Conservation (phyloP, 805 yeast species). For the Metschnikowia baotianmanensis region DNA sequence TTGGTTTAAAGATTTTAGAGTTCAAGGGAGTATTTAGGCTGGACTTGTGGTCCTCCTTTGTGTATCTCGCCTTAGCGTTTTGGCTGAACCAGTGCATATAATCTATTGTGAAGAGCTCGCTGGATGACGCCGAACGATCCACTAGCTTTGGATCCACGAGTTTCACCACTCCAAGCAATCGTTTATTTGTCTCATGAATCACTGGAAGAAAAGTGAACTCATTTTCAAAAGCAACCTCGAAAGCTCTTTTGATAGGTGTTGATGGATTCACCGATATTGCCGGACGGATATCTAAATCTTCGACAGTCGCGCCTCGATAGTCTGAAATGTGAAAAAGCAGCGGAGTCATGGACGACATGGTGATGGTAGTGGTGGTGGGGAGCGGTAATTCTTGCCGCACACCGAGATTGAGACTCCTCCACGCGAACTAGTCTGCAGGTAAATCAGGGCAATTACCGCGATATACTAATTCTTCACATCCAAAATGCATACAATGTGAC, state of each 20-base stretch:
- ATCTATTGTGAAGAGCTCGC: slow-evolving; percentile 27
- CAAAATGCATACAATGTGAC: not conserved
- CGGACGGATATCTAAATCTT: slow-evolving; percentile 58
- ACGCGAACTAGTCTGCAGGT: not conserved
- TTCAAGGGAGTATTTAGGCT: slow-evolving; percentile 22
- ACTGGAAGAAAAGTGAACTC: slow-evolving; percentile 56
- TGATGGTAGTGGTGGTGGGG: too few species aligned
- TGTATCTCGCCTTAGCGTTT: slow-evolving; percentile 33
- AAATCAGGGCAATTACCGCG: not conserved
- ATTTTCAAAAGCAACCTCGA: slow-evolving; percentile 54
- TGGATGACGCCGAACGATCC: not conserved
- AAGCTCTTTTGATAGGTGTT: slow-evolving; percentile 46
- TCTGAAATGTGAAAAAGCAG: slow-evolving; percentile 32
- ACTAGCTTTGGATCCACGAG: slow-evolving; percentile 28
- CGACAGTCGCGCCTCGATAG: slow-evolving; percentile 53
- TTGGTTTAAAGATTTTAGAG: slow-evolving; percentile 36
- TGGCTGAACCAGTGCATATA: slow-evolving; percentile 46
- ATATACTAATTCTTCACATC: not conserved
- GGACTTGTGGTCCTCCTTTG: slow-evolving; percentile 18
- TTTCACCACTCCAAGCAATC: slow-evolving; percentile 49
- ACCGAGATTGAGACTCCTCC: not conserved
- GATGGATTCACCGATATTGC: slow-evolving; percentile 52
- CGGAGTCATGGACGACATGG: slow-evolving; percentile 5
- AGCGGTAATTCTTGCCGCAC: too few species aligned
- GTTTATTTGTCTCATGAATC: slow-evolving; percentile 43